Base-by-base conservation (phyloP, 2,329 filamentous ascomycete species). In the Cercospora sesami region DNA sequence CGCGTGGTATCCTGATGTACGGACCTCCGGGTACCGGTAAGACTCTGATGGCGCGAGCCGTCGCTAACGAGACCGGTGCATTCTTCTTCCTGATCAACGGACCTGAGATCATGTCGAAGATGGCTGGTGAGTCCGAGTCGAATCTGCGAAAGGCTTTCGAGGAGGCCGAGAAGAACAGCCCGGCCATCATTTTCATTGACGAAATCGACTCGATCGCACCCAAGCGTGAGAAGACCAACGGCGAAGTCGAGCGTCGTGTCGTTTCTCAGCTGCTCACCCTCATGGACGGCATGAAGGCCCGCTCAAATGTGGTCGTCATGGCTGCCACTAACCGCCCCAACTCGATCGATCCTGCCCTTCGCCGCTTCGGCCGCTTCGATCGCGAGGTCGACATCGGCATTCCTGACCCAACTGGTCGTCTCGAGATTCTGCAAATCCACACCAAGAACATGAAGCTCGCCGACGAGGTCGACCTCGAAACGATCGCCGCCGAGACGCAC, bases 371-470 rank as follows among this genome's bases (percentile, higher is more conserved):
- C 72, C 95, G 95, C 82, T 98, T 99, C 85, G 95, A 99, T 81
- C 95, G 95, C 81, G 95, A 98, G 82, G 94, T 99, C 73, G 95
- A 99, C 79, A 97, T 99, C 78, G 94, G 94, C 78, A 96, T 98
- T 74, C 95, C 95, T 64, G 95, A 98, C 84, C 95, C 95, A 62
- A 98, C 94, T 76, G 95, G 95, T 72, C 95, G 95, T 87, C 91
- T 99, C 42, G 95, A 99, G 87, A 98, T 99, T 78, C 90, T 99
- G 69, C 93, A 96, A 83, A 99, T 99, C 75, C 95, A 99, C 87
- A 99, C 95, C 82, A 99, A 99, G 91, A 99, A 99, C 88, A 99
- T 99, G 95, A 99, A 99, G 87, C 89, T 99, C 70, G 93, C 83
- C 68, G 95, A 98, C 67, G 95, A 98, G 76, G 95, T 99, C 70